A percentile compares a stretch with the other conserved stretches of the same genome.
Evolutionary conservation across 495 filamentous ascomycete genomes (phyloP).

Genomic region (Trichoderma asperelloides): DNA sequence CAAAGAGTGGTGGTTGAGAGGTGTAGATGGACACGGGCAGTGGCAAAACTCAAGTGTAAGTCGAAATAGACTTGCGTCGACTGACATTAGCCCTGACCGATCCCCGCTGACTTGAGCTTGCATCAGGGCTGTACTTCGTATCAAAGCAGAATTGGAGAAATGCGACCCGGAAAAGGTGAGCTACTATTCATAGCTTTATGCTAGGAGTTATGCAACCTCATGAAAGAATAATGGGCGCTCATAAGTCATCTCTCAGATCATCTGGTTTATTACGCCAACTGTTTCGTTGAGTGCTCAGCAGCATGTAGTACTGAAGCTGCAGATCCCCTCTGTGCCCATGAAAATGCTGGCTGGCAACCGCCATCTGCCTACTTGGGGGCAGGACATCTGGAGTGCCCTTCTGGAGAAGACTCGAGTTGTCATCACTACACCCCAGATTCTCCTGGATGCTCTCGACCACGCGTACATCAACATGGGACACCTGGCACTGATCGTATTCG

Average conservation of each 20-base stretch:
- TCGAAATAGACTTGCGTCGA: slow-evolving; percentile 10
- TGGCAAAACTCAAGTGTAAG: slow-evolving; percentile 88
- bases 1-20: background rate
- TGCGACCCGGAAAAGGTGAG: slow-evolving; percentile 50
- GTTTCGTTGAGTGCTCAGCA: slow-evolving; percentile 71
- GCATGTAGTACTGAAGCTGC: slow-evolving; percentile 46
- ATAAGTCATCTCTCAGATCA: slow-evolving; percentile 41
- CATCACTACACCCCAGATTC: slow-evolving; percentile 66
- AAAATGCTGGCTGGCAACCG: slow-evolving; percentile 59
- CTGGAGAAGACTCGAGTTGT: slow-evolving; percentile 62
- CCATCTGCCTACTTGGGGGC: slow-evolving; percentile 66
- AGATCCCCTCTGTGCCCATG: slow-evolving; percentile 55
- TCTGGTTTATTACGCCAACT: slow-evolving; percentile 83
- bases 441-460: slow-evolving; percentile 72
- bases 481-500: slow-evolving; percentile 70
- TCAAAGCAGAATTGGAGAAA: slow-evolving; percentile 63
- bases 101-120: background rate
- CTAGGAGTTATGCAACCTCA: too few relatives aligned
- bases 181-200: background rate
- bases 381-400: slow-evolving; percentile 66
- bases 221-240: background rate
- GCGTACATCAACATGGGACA: slow-evolving; percentile 63
- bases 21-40: slow-evolving; percentile 84
- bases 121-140: slow-evolving; percentile 68
- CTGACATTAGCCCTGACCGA: slow-evolving; percentile 7